These are phyloP conservation scores for Thuja plicata DNA, from an alignment of 83 land plant species.

Conservation along the genomic window DNA sequence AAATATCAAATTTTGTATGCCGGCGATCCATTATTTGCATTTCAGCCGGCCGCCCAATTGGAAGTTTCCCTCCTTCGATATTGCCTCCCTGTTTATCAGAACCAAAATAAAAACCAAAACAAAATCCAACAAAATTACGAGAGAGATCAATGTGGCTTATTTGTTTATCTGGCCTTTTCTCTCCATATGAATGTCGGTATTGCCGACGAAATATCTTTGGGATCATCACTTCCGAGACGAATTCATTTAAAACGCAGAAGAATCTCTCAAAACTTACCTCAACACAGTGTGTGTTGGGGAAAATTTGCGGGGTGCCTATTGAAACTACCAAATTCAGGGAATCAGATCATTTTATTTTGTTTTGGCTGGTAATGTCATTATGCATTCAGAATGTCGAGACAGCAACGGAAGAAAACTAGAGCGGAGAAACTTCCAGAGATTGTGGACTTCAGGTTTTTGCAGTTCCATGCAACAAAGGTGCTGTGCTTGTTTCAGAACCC, in stretches of 20 bases:
- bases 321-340: background rate
- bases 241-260: background rate
- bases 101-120: no score
- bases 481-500: background rate
- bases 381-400: conserved; percentile 7
- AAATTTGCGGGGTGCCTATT: background rate
- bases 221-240: background rate
- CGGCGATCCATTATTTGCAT: no score
- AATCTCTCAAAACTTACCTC: background rate
- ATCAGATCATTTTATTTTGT: background rate
- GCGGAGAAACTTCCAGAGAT: conserved; percentile 4
- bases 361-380: background rate
- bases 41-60: no score
- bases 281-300: background rate
- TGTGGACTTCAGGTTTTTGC: conserved; percentile 11
- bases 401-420: background rate
- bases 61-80: no score
- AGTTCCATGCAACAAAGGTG: background rate
- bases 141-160: background rate
- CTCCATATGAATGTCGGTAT: background rate
- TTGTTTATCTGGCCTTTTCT: no score
- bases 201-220: background rate
- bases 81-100: no score
- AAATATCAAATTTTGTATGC: no score
- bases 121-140: background rate